Percentiles rank a stretch among this genome's conserved stretches.
phyloP scores from a whole-genome alignment of 2,329 filamentous ascomycete genomes.

The Alternaria alternata region DNA sequence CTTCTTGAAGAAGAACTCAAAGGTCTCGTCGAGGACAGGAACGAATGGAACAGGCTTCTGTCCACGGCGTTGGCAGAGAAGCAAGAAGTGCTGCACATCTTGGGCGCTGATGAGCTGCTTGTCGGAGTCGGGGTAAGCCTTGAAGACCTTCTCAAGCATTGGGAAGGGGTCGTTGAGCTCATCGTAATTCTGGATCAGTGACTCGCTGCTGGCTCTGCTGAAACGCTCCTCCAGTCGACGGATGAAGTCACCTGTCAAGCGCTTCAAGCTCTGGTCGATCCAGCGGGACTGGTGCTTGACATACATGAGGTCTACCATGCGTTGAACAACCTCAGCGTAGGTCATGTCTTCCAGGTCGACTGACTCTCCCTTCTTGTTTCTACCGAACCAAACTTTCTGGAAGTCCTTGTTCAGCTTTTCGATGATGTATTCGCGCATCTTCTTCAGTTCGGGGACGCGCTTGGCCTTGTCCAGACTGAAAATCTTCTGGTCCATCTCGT shows the following conservation, averaged over 20 bases:
- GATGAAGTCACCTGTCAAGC: constrained; percentile 92
- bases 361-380: constrained; percentile 52
- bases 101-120: constrained; percentile 96
- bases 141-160: constrained; percentile 79
- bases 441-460: constrained; percentile 53
- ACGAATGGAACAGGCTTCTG: constrained; percentile 99
- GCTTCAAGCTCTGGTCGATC: constrained; percentile 73
- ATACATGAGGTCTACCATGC: constrained; percentile 59
- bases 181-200: constrained; percentile 86
- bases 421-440: constrained; percentile 57
- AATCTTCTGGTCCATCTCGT: constrained; percentile 98
- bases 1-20: constrained; percentile 99
- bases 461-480: constrained; percentile 91
- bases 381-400: constrained; percentile 60
- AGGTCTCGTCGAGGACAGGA: constrained; percentile 92
- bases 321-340: constrained; percentile 55
- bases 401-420: constrained; percentile 58
- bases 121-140: constrained; percentile 85
- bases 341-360: constrained; percentile 60
- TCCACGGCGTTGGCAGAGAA: constrained; percentile 87
- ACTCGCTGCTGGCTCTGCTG: constrained; percentile 77
- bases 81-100: constrained; percentile 95
- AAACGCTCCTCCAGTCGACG: constrained; percentile 97
- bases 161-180: constrained; percentile 85
- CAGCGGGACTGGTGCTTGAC: constrained; percentile 56